Evolutionary conservation across 805 yeast species (phyloP), one percentile per base, ranked within the genome.

Genomic region (Candida vartiovaarae): DNA sequence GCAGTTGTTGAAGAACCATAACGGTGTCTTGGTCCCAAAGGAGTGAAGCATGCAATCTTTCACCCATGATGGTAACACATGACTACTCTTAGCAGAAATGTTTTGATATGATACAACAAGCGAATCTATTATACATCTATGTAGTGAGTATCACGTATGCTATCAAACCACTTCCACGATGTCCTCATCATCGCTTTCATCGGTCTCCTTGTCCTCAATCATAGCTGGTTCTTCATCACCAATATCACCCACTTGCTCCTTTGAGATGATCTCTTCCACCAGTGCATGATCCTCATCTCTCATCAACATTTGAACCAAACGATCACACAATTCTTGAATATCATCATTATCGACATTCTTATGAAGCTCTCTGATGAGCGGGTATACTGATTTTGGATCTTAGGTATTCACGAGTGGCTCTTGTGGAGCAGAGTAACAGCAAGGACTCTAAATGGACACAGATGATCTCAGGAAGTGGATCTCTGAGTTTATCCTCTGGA

Each of bases 291-390:
- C 76, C 57, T 90, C 97, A 57, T 91, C 97, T 70, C 97, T 79
- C 93, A 85, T 84, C 50, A 91, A 71, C 80, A 88, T 76, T 61
- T 91, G 91, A 24, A 90, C 99, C 34, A 85, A 63, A 60, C 93
- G 75, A 54, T 88, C 95, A 66, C 93, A 82, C 36, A 84, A 65
- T 36, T 84, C 95, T 36, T 70, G 70, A 24, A 87, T 72, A 20
- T 65, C 68, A 26, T 70, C 74, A 41, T 74, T 63, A 24, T 65
- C 64, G 5, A 65, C 57, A 39, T 64, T 76, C 56, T 83, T 82
- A 57, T 90, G 95, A 42, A 91, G 68, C 66, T 89, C 97, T 59
- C 96, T 81, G 33, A 93, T 71, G 44, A 93, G 61, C 20, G 95
- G 84, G 59, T 93, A 93, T 1, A 87, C 95, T 3, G 91, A 75